phyloP scores from a whole-genome alignment of 1,284 basidiomycete genomes.

The Ustilago xerochloae region DNA sequence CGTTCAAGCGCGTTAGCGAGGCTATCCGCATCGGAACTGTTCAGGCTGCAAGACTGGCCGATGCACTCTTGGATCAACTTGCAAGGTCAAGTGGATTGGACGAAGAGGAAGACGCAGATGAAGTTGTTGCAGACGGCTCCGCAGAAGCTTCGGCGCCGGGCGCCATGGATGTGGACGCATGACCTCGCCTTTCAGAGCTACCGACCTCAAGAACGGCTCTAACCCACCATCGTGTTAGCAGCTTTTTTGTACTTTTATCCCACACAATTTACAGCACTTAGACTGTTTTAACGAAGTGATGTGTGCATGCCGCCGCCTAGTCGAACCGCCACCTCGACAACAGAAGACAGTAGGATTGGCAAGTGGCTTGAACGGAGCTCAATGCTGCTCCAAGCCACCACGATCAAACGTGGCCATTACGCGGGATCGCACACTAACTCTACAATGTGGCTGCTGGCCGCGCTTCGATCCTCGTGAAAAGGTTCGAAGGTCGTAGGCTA shows the following conservation, averaged over 20 bases:
- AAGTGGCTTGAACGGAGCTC: no score
- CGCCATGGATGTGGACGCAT: slow-evolving; percentile 30
- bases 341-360: no score
- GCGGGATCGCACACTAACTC: not conserved
- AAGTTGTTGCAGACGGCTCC: not conserved
- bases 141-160: slow-evolving; percentile 8
- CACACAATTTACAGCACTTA: no score
- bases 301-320: no score
- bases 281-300: no score
- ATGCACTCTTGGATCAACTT: slow-evolving; percentile 36
- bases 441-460: not conserved
- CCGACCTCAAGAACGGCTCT: not conserved
- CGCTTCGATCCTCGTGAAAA: not conserved
- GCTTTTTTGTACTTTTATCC: no score
- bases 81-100: slow-evolving; percentile 6
- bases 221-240: no score
- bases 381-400: no score
- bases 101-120: slow-evolving; percentile 17
- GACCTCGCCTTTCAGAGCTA: not conserved
- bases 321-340: no score
- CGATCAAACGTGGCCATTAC: not conserved
- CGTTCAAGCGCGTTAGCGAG: slow-evolving; percentile 41
- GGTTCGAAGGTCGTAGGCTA: not conserved
- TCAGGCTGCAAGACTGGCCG: slow-evolving; percentile 37
- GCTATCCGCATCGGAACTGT: slow-evolving; percentile 40